Evolutionary conservation across 2,329 filamentous ascomycete genomes (phyloP), one percentile per base, ranked within the genome.

Genomic region (Curvularia verruculosa): DNA sequence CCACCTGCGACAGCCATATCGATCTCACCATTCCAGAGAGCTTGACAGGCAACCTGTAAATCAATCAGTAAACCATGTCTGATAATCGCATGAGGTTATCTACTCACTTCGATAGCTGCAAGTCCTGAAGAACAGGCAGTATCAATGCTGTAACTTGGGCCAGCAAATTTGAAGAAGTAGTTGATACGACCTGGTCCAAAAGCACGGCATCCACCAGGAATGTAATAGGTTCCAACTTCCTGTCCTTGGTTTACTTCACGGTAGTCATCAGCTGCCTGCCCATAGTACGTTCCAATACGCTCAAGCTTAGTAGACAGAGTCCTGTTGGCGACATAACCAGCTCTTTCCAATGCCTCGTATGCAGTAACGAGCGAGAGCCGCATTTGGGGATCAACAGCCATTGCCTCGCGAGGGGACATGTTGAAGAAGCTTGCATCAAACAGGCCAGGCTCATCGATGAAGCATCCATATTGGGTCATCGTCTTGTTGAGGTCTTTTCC

Each of bases 171-270:
- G 37, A 75, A 66, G 52, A 64, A 64, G 44, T 70, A 73, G 51
- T 81, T 82, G 58, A 82, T 77, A 3, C 84, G 78, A 0, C 83
- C 84, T 0, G 81, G 79, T 0, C 74, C 78, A 54, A 86, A 86
- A 0, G 82, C 83, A 19, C 84, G 74, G 9, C 75, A 74, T 24
- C 78, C 79, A n/a, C 83, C 83, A 0, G 84, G 79, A 41, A 86
- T 82, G 63, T 75, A 83, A 66, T 86, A 85, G 0, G 82, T 84
- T 52, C 81, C 80, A n/a, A 86, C 79, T 23, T 68, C 51, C 34
- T 72, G 60, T 7, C 51, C 58, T 7, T 49, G 43, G 46, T 70
- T 72, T 18, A 63, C 45, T 29, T 70, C 67, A 1, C 52, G 46
- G 26, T 56, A 73, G 50, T 79, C 77, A 48, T 78, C 66, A 36